Evolutionary conservation across 2,329 filamentous ascomycete genomes (phyloP), one percentile per base, ranked within the genome.

Genomic region (Neocucurbitaria cava): DNA sequence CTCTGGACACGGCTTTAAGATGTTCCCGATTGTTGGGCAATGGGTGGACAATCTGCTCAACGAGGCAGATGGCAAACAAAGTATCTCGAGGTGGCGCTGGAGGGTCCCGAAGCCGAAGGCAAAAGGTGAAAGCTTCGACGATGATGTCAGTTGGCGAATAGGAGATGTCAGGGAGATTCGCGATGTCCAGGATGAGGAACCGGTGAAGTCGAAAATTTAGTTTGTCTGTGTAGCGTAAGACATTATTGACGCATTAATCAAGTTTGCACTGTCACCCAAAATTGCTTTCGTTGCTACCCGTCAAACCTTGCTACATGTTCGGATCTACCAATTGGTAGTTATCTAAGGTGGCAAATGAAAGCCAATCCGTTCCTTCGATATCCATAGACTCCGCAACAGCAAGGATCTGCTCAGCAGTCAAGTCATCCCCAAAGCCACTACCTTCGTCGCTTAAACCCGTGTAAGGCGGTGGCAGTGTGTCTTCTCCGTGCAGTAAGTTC

Each of bases 1-100:
- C 62, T 87, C 84, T 1, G 85, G 85, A 0, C 85, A 88, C 62
- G 83, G 81, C 0, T 87, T 87, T 69, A 87, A 87, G 71, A 85
- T 87, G 82, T 78, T 87, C 44, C 85, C 84, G 0, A 77, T 86
- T 21, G 75, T 85, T n/a, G 85, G 85, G 0, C 68, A 73, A n/a
- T 87, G 69, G 82, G 79, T 86, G 1, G 75, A 70, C 39, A 75
- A 79, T 10, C 60, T 87, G 5, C 46, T 87, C 0, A 74, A 77
- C 18, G 54, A 61, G 31, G 38, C 58, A 20, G 71, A 77, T 1
- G 72, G 76, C 0, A 64, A 71, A 35, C 84, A 87, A 67, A 68
- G 66, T 1, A 68, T 79, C 17, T 46, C 66, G 2, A 71, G 82
- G 23, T 87, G 84, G 84, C 68, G 77, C 17, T 87, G 83, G 84